Evolutionary conservation across 352 stramenopile genomes (phyloP), one percentile per base, ranked within the genome.

Genomic region (Phytophthora multivora): DNA sequence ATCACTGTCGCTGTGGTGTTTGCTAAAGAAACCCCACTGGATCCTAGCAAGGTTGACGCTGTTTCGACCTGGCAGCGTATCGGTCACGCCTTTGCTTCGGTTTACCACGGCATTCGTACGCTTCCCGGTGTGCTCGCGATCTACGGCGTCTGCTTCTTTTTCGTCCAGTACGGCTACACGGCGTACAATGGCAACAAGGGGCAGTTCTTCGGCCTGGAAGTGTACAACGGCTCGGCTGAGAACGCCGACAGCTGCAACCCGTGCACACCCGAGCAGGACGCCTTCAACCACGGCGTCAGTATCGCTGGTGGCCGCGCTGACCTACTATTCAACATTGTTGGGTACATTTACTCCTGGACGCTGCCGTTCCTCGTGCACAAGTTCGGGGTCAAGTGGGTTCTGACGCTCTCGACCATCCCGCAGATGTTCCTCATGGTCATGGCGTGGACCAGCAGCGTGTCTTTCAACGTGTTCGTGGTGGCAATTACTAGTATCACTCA

Each of bases 141-240:
- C 7, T 88, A 79, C 58, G 33, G 57, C 0, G 43, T 79, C 15
- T 63, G 71, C 45, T 71, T 84, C 48, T 78, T 83, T 53, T 75
- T 74, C 53, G 53, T 79, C 4, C 51, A 71, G 36, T 88, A 84
- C 42, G 76, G 75, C 4, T 84, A 68, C 69, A 84, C 75, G 12
- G 67, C 78, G 12, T 88, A 88, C 68, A 84, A 83, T 54, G 71
- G 75, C 38, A 79, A 77, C 60, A 88, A 88, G 51, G 76, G 79
- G 3, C 73, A 84, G 51, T 88, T 86, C 59, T 88, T 86, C 35
- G 79, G 79, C 6, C 38, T 84, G 12, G 71, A 77, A 30, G 79
- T 88, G 16, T 82, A 79, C 40, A 47, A 52, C n/a, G 76, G 79
- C 9, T 39, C 31, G 0, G 45, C 75, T 7, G 59, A 66, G 12